A percentile compares a stretch with the other conserved stretches of the same genome.
phyloP scores from a whole-genome alignment of 1,284 basidiomycete species.

The Sporisorium scitamineum region DNA sequence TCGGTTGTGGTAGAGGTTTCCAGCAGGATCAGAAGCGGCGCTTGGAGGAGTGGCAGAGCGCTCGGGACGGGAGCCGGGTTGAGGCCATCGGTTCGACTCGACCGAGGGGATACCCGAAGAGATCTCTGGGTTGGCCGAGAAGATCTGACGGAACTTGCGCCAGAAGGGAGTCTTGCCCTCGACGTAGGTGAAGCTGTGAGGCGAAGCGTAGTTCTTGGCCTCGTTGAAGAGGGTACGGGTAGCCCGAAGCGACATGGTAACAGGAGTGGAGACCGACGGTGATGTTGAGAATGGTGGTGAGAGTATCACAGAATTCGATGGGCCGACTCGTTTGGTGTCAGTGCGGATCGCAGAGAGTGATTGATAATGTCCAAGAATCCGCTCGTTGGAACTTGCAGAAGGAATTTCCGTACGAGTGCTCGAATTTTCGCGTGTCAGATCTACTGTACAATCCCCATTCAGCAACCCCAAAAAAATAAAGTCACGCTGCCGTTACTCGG shows the following conservation, averaged over 20 bases:
- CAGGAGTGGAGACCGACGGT: neutral
- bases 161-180: slow-evolving; percentile 68
- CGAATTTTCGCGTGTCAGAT: neutral
- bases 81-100: slow-evolving; percentile 82
- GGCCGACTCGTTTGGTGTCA: neutral
- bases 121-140: slow-evolving; percentile 84
- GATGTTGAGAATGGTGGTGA: neutral
- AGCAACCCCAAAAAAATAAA: no score
- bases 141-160: slow-evolving; percentile 64
- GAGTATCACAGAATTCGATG: neutral
- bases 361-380: slow-evolving; percentile 3
- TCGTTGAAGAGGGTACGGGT: slow-evolving; percentile 51
- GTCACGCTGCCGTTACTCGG: no score
- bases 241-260: slow-evolving; percentile 49
- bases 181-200: slow-evolving; percentile 63
- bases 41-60: slow-evolving; percentile 86
- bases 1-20: slow-evolving; percentile 83
- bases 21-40: slow-evolving; percentile 70
- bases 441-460: no score
- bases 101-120: slow-evolving; percentile 86
- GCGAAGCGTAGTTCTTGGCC: slow-evolving; percentile 57
- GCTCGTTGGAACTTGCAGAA: neutral
- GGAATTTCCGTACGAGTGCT: neutral
- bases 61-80: slow-evolving; percentile 87
- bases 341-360: neutral